Conservation (phyloP, 176 grass and related monocot genomes). For the Oryza punctata region DNA sequence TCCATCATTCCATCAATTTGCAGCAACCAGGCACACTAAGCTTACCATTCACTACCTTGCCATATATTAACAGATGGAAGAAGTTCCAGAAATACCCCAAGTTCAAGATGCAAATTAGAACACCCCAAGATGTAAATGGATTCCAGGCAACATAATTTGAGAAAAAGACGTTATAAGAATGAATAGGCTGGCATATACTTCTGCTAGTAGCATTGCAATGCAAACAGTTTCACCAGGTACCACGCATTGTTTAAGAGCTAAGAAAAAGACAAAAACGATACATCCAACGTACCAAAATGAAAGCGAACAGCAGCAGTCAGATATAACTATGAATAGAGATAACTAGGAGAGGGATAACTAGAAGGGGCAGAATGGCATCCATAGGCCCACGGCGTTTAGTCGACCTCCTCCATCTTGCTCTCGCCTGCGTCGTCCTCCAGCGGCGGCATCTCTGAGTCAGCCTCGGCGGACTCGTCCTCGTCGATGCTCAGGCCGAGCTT, state of each 20-base stretch:
- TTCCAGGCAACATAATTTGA: background rate
- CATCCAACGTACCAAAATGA: constrained; percentile 26
- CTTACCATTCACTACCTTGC: too few relatives aligned
- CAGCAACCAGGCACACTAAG: too few relatives aligned
- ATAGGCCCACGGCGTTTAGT: constrained; percentile 47
- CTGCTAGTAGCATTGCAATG: background rate
- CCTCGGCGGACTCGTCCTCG: constrained; percentile 54
- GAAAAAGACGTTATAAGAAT: background rate
- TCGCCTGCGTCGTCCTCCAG: constrained; percentile 85
- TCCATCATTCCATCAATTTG: too few relatives aligned
- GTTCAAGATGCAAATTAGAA: too few relatives aligned
- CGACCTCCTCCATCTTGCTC: constrained; percentile 99
- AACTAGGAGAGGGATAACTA: background rate
- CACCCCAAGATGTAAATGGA: background rate
- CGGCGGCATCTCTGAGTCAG: constrained; percentile 72
- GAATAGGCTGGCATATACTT: background rate
- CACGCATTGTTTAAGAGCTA: constrained; percentile 6
- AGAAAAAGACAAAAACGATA: constrained; percentile 18
- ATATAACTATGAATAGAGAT: background rate
- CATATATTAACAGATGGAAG: too few relatives aligned
- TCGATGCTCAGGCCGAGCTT: constrained; percentile 90
- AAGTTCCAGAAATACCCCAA: too few relatives aligned
- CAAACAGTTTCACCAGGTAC: constrained; percentile 10
- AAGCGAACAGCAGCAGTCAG: constrained; percentile 7
- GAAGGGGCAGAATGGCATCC: background rate